Conservation (phyloP, 202 grass and related monocot genomes). For the Cymbopogon flexuosus region DNA sequence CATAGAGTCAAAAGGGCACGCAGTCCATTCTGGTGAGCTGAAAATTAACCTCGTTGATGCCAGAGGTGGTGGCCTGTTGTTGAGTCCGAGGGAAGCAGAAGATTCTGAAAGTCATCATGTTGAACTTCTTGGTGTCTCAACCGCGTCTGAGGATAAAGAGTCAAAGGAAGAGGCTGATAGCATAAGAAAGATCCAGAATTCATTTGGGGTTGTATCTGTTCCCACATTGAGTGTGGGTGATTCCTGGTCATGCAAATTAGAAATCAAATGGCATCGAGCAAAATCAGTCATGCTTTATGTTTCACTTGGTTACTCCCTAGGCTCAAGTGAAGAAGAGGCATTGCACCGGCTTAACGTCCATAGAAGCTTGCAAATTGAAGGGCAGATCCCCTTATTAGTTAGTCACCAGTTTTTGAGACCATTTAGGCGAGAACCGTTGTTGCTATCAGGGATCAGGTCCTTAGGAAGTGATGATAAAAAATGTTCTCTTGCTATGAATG, state of each 20-base stretch:
- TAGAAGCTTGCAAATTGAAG: slow-evolving; percentile 92
- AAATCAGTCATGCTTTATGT: slow-evolving; percentile 92
- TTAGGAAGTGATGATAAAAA: slow-evolving; percentile 45
- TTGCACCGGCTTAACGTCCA: slow-evolving; percentile 76
- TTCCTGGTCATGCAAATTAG: slow-evolving; percentile 84
- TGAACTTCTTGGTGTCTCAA: slow-evolving; percentile 80
- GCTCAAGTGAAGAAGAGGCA: slow-evolving; percentile 46
- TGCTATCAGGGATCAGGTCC: slow-evolving; percentile 77
- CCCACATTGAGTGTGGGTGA: slow-evolving; percentile 55
- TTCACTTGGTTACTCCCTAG: slow-evolving; percentile 78
- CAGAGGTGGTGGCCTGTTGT: slow-evolving; percentile 78
- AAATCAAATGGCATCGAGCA: slow-evolving; percentile 88
- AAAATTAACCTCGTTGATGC: slow-evolving; percentile 98
- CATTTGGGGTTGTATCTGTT: slow-evolving; percentile 85
- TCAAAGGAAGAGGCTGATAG: slow-evolving; percentile 53
- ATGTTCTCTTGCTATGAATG: slow-evolving; percentile 69
- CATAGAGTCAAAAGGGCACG: slow-evolving; percentile 64
- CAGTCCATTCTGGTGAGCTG: slow-evolving; percentile 81
- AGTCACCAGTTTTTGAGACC: slow-evolving; percentile 67
- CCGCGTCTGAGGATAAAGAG: slow-evolving; percentile 39
- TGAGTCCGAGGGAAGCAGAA: slow-evolving; percentile 89
- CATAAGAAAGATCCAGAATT: slow-evolving; percentile 83
- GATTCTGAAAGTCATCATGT: slow-evolving; percentile 76
- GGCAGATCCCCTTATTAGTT: slow-evolving; percentile 73
- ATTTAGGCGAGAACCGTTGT: slow-evolving; percentile 79